Evolutionary conservation across 371 early-diverging fungal species (phyloP).

Genomic region (Zychaea mexicana): DNA sequence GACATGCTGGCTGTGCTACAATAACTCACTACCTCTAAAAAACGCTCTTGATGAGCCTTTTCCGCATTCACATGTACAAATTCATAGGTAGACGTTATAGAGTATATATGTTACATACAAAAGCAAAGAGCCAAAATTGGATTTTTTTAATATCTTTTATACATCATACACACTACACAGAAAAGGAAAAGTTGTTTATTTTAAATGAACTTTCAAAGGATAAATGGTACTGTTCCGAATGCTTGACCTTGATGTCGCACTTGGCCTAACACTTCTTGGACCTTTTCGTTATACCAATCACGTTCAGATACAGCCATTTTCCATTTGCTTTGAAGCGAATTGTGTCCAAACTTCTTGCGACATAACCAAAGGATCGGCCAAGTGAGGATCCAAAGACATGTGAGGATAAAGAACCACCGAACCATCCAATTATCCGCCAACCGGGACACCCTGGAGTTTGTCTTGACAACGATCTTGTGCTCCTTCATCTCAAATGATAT

Average conservation of each 20-base stretch:
- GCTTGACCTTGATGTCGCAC: slow-evolving; percentile 6
- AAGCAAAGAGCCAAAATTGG: no score
- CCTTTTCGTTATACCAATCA: slow-evolving; percentile 30
- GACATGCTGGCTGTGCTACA: slow-evolving; percentile 65
- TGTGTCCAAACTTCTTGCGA: slow-evolving; percentile 38
- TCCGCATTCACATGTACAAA: slow-evolving; percentile 1
- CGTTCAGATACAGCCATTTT: slow-evolving; percentile 36
- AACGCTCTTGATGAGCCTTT: no score
- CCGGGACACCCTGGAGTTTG: slow-evolving; percentile 25
- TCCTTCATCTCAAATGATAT: slow-evolving; percentile 38
- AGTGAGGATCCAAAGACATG: slow-evolving; percentile 42
- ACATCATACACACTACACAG: background rate
- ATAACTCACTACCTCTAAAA: background rate
- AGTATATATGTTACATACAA: no score
- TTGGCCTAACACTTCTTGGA: slow-evolving; percentile 7
- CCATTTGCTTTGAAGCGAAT: slow-evolving; percentile 41
- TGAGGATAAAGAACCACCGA: slow-evolving; percentile 31
- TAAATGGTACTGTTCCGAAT: slow-evolving; percentile 10
- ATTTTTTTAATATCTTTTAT: no score
- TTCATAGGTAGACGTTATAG: background rate
- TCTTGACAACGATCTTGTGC: slow-evolving; percentile 37
- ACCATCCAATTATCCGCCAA: slow-evolving; percentile 28
- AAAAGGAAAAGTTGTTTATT: background rate
- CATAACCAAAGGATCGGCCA: slow-evolving; percentile 34
- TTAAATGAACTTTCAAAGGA: background rate